Base-by-base conservation (phyloP, 2,329 filamentous ascomycete genomes). In the Phyllachora maydis region DNA sequence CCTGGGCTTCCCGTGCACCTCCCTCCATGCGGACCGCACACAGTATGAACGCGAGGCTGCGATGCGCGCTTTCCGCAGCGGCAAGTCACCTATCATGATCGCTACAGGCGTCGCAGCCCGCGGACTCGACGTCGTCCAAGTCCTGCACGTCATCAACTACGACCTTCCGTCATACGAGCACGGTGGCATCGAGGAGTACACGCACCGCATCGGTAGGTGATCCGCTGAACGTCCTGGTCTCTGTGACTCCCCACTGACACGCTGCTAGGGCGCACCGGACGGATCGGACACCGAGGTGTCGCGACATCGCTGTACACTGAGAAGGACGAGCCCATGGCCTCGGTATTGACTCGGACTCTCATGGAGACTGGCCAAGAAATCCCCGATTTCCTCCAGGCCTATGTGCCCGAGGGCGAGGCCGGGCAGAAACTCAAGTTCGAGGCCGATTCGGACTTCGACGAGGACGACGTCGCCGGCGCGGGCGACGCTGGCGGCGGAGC, bases 21-120 rank as follows among this genome's bases (percentile, higher is more conserved):
- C 83, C 0, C 90, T 95, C 35, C 88, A 95, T 35, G 56, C 69
- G 1, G 78, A 82, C 27, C 76, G 85, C 13, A 90, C 76, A 18
- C 88, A 95, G 49, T 63, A 65, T 30, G 85, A 95, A 56, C 77
- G 88, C 33, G 85, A 95, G 45, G 82, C 91, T 41, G 74, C 85
- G 2, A 63, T 95, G 69, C 70, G 82, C 35, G 62, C 74, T 2
- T 95, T 95, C 59, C 71, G 77, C 11, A 55, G 52, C 11, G 85
- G 77, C 2, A 63, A 60, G 16, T 59, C 63, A 7, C 83, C 85
- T 0, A 76, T 98, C 26, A 47, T 98, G 28, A 65, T 95, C 29
- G 70, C 85, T 8, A 95, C 85, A 12, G 79, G 78, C 22, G 65
- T 98, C 24, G 71, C 75, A 24, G 77, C 81, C 39, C 81, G 88